phyloP scores from a whole-genome alignment of 257 asterid species.

The Solanum piurae region DNA sequence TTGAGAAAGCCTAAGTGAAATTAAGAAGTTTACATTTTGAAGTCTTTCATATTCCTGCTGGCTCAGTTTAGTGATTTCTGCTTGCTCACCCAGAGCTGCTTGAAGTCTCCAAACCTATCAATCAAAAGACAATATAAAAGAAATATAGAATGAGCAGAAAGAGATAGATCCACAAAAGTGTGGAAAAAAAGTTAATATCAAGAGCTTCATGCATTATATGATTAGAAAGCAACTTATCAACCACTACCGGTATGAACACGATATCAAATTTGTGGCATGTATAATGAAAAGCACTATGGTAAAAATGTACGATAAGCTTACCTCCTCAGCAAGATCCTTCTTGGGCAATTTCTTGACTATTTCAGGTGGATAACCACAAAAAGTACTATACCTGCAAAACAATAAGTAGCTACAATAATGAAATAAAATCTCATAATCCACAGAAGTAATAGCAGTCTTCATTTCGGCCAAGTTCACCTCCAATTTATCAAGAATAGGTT shows the following conservation, averaged over 20 bases:
- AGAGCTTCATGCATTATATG: neutral
- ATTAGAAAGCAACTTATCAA: neutral
- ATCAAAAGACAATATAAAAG: neutral
- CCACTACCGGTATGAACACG: neutral
- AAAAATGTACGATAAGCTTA: slow-evolving; percentile 1
- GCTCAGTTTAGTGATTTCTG: slow-evolving; percentile 87
- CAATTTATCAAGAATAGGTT: neutral
- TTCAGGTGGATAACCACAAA: slow-evolving; percentile 94
- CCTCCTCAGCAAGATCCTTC: slow-evolving; percentile 99
- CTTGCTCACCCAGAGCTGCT: slow-evolving; percentile 99
- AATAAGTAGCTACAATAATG: slow-evolving; percentile 6
- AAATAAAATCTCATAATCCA: neutral
- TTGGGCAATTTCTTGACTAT: slow-evolving; percentile 97
- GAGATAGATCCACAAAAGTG: neutral
- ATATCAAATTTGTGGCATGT: neutral
- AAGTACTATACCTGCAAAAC: slow-evolving; percentile 73
- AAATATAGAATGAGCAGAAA: neutral
- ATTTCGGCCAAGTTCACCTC: neutral
- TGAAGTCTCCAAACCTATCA: slow-evolving; percentile 98
- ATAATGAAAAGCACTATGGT: neutral
- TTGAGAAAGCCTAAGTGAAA: neutral
- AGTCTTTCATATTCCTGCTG: slow-evolving; percentile 96
- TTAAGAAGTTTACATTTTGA: slow-evolving; percentile 52
- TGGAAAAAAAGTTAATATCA: neutral
- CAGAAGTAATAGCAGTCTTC: neutral